Evolutionary conservation across 2,329 filamentous ascomycete genomes (phyloP), one percentile per base, ranked within the genome.

Genomic region (Onygenales sp.): DNA sequence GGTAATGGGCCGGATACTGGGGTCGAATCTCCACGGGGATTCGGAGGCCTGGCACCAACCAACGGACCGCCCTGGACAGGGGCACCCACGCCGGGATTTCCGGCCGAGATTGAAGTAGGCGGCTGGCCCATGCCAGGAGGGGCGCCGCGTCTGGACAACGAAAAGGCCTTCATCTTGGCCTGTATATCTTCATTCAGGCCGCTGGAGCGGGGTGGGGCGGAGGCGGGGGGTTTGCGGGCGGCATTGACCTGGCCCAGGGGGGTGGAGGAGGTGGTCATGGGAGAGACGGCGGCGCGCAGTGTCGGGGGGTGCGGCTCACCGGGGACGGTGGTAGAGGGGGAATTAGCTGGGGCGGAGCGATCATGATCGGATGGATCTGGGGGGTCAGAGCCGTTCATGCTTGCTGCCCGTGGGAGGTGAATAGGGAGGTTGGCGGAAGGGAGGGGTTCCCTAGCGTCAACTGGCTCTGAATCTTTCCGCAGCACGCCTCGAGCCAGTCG

Each of bases 221-320:
- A 70, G 42, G 75, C 68, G 21, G 70, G 69, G 11, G 78, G 78
- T 62, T 81, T 75, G 58, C 83, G 75, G 41, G 82, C 83, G 48
- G 82, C 81, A 68, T 85, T 89, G 63, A 95, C 74, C 54, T 87
- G 80, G 42, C 89, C 89, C 3, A 91, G 75, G 42, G 88, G 84
- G 32, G 86, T 93, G n/a, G 90, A 95, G n/a, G 84, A 90, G 6
- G 86, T 74, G 53, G 82, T 88, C 82, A 95, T 90, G 54, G 62
- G 58, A 2, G 57, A n/a, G 21, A 61, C 44, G 55, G 58, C 11
- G 63, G 58, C 6, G 44, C 62, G 62, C 10, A 68, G 56, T 21
- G 66, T 57, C 11, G 66, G 64, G 13, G 62, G 55, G 7, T 63
- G 62, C n/a, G 58, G 42, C 45, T 60, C 52, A 21, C 43, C 11